Percentiles rank a stretch among this genome's conserved stretches.
Evolutionary conservation across 345 rosid genomes (phyloP).

Genomic region (Streptanthus diversifolius): DNA sequence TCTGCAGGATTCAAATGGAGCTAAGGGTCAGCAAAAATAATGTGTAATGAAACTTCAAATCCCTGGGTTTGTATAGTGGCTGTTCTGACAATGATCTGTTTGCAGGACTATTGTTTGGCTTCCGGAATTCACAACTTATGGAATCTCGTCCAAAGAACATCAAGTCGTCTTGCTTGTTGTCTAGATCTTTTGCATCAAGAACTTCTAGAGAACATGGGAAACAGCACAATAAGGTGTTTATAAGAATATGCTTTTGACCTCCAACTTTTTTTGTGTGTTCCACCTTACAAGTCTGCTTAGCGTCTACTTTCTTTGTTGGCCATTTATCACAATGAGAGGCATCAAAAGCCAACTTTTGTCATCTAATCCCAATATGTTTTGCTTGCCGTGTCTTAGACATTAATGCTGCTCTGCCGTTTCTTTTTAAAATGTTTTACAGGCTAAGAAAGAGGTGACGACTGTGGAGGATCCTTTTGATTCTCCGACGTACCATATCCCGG

Average conservation of each 20-base stretch:
- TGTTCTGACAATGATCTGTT: slow-evolving; percentile 20
- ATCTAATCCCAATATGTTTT: not conserved
- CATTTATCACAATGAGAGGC: not conserved
- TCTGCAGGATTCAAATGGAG: slow-evolving; percentile 49
- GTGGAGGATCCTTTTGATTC: slow-evolving; percentile 96
- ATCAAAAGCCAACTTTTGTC: not conserved
- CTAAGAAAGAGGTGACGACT: slow-evolving; percentile 74
- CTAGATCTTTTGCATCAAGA: slow-evolving; percentile 68
- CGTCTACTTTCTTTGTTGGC: not conserved
- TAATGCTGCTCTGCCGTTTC: slow-evolving; percentile 5
- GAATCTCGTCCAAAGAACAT: slow-evolving; percentile 20
- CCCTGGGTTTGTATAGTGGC: slow-evolving; percentile 14
- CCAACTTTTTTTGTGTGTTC: not conserved
- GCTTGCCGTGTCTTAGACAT: not conserved
- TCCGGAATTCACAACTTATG: slow-evolving; percentile 22
- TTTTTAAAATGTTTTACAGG: slow-evolving; percentile 38
- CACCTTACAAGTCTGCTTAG: not conserved
- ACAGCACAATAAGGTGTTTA: slow-evolving; percentile 50
- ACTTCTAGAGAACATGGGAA: slow-evolving; percentile 47
- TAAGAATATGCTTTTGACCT: not conserved
- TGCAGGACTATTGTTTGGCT: slow-evolving; percentile 45
- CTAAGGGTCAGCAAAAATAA: slow-evolving; percentile 49
- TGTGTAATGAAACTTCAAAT: slow-evolving; percentile 5
- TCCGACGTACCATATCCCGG: slow-evolving; percentile 90
- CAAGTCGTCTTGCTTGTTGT: slow-evolving; percentile 32